Evolutionary conservation across 495 filamentous ascomycete genomes (phyloP), one percentile per base, ranked within the genome.

Genomic region (Penicillium maclennaniae): DNA sequence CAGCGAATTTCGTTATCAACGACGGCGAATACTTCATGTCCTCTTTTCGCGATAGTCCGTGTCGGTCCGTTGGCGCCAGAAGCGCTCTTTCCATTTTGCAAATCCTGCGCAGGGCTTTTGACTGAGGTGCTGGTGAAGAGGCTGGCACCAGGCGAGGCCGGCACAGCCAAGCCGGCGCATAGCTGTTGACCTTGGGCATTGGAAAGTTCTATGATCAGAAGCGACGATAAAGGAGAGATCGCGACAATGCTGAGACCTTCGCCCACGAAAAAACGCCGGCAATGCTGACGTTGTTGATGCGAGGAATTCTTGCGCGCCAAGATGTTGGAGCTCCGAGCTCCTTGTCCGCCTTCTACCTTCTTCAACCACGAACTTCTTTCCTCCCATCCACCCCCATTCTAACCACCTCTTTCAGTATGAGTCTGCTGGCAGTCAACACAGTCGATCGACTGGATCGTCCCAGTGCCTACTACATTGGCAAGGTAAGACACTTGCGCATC

Each of bases 401-500:
- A 12, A 12, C 31, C 8, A 4, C 14, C 10, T 14, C 3, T 14
- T 55, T 19, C 51, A 59, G 21, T 3, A 68, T 68, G 66, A 61
- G 55, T 19, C 25, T 59, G 7, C 28, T 66, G 6, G 19, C 48
- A 37, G 19, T 62, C 16, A 82, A 80, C 54, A 96, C 91, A 1
- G 87, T 96, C 31, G 91, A 96, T 43, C 76, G 91, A 50, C 81
- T 96, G 44, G 91, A 96, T 69, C 86, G 84, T 67, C 89, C 91
- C 3, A 95, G 91, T 67, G 87, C 91, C 53, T 96, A 96, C 71
- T 92, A 89, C 58, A 73, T 81, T 36, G 84, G 79, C 71, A 84
- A 89, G 67, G 91, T 95, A 72, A 66, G 75, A 16, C 4, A 1
- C 20, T 36, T 16, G 49, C 23, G 9, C 36, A 10, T 20, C 5